Conservation (phyloP, 441 rosid species). For the Populus hybrid region DNA sequence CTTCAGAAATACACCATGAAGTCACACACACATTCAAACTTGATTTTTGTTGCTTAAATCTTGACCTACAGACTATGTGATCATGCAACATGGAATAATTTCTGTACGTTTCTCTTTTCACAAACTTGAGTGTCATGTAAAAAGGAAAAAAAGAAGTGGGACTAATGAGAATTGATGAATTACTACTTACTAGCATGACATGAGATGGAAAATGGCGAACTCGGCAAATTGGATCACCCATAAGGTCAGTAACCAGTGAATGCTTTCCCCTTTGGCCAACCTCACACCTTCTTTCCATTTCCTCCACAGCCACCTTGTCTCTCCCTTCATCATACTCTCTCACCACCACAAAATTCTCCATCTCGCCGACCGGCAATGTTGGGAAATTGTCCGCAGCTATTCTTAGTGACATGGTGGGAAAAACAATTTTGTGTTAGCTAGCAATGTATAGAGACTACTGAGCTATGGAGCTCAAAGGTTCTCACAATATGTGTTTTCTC, state of each 20-base stretch:
- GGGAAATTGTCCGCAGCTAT: slow-evolving; percentile 35
- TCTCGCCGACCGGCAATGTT: neutral
- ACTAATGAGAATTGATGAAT: neutral
- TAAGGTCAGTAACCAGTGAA: slow-evolving; percentile 59
- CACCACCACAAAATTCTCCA: slow-evolving; percentile 33
- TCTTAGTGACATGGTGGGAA: slow-evolving; percentile 35
- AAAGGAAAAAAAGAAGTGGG: neutral
- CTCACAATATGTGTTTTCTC: neutral
- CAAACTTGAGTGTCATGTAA: neutral
- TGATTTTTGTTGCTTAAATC: no score
- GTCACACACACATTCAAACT: neutral
- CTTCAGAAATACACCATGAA: neutral
- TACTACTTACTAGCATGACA: slow-evolving; percentile 45
- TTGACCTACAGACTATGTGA: neutral
- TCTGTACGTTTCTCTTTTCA: neutral
- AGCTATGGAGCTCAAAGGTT: neutral
- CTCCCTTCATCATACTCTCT: slow-evolving; percentile 55
- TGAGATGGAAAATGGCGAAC: slow-evolving; percentile 60
- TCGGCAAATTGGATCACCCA: slow-evolving; percentile 74
- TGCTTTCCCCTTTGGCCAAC: slow-evolving; percentile 48
- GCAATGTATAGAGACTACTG: neutral
- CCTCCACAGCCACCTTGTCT: slow-evolving; percentile 62
- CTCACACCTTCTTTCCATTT: slow-evolving; percentile 57
- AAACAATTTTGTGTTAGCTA: neutral
- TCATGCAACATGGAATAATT: neutral